Base-by-base conservation (phyloP, 2,329 filamentous ascomycete species). In the Cladophialophora exuberans region DNA sequence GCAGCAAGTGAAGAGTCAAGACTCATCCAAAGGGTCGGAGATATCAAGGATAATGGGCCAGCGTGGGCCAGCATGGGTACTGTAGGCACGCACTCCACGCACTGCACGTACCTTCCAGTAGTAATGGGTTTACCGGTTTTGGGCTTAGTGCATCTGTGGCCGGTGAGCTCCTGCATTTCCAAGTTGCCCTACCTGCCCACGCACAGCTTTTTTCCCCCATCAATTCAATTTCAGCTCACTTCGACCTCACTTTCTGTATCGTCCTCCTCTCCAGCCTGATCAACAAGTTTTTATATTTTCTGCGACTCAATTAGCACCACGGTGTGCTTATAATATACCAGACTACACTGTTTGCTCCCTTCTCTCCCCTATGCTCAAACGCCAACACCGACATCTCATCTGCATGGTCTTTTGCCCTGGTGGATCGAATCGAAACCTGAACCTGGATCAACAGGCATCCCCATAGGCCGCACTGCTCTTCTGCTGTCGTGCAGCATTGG, bases 381-480 rank as follows among this genome's bases (percentile, higher is more conserved):
- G 20, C 6, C 22, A 13, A 42, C 22, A 22, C 39, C 39, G 17
- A 6, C 39, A n/a, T 20, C 26, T 42, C 20, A 42, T 25, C 23
- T 42, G 39, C 39, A 42, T 42, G 22, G 39, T 42, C 26, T 22
- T 42, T 42, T 42, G 39, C 39, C n/a, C 22, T 42, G 39, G 39
- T 42, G 22, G 39, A 42, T 42, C 39, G 39, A 42, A 42, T 42
- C 39, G 22, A 22, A 42, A 20, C 39, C 22, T n/a, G 18, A 17
- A 11, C 39, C 39, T 26, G 22, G 26, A n/a, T 22, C 9, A 22
- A n/a, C 39, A 6, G 26, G 39, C 39, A 6, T 18, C 23, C 23
- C 35, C 46, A 49, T 49, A 49, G 46, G 46, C 46, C 39, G 46
- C 46, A 39, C 39, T 33, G 36, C 39, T 33, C 28, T 49, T 33